These are phyloP conservation scores for Sungouiozyma intestinalis DNA, from an alignment of 805 yeast species.

Conservation along the genomic window DNA sequence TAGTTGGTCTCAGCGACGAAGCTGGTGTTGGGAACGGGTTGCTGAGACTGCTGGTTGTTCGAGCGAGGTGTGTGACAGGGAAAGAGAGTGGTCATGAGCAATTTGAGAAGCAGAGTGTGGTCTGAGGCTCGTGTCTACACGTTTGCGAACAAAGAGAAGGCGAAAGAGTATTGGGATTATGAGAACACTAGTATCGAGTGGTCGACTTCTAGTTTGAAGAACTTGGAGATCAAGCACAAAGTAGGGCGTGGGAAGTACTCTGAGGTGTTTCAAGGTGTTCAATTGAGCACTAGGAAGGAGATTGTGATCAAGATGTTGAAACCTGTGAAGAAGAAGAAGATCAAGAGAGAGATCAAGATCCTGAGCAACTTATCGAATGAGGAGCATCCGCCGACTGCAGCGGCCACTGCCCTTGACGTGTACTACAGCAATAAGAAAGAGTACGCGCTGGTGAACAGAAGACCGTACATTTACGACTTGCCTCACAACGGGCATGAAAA, in stretches of 20 bases:
- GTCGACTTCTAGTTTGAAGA: conserved; percentile 40
- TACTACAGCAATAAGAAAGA: conserved; percentile 24
- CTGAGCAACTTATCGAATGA: conserved; percentile 59
- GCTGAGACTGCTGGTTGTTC: too few relatives aligned
- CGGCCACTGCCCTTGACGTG: conserved; percentile 14
- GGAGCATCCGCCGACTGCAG: conserved; percentile 20
- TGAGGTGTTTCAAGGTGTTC: conserved; percentile 85
- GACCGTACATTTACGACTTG: conserved; percentile 20
- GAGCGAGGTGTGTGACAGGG: too few relatives aligned
- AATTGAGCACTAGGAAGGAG: conserved; percentile 47
- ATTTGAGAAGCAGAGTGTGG: conserved; percentile 28
- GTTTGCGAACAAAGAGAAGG: conserved; percentile 57
- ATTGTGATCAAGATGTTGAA: conserved; percentile 85
- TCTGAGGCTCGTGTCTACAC: conserved; percentile 59
- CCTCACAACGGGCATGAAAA: conserved; percentile 44
- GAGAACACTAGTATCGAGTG: conserved; percentile 55
- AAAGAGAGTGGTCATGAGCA: not conserved
- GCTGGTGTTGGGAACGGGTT: too few relatives aligned
- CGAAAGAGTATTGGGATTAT: conserved; percentile 78
- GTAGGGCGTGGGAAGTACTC: conserved; percentile 91
- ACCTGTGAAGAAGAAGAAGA: conserved; percentile 88
- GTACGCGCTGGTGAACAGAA: conserved; percentile 16
- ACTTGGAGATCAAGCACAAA: conserved; percentile 70
- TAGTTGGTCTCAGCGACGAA: too few relatives aligned
- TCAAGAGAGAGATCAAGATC: conserved; percentile 80